These are phyloP conservation scores for Leccinellum luteum DNA, from an alignment of 768 basidiomycete species.

Conservation along the genomic window DNA sequence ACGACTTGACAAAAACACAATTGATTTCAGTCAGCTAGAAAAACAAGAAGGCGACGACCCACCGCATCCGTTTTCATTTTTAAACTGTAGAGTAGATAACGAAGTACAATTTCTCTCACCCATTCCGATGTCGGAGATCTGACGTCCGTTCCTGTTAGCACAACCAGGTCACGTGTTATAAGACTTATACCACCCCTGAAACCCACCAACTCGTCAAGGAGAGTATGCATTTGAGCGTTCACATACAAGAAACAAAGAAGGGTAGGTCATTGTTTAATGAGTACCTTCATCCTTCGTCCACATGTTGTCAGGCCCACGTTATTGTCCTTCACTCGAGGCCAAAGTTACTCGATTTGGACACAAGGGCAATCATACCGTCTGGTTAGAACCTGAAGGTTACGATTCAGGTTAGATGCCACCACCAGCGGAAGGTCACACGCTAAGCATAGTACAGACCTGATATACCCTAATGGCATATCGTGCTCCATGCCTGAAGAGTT, in stretches of 20 bases:
- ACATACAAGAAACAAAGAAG: slow-evolving; percentile 87
- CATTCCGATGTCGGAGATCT: background rate
- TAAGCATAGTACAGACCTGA: slow-evolving; percentile 51
- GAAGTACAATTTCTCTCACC: slow-evolving; percentile 43
- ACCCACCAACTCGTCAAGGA: slow-evolving; percentile 77
- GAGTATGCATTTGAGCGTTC: slow-evolving; percentile 74
- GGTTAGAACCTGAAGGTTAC: slow-evolving; percentile 92
- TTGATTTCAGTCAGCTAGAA: slow-evolving; percentile 62
- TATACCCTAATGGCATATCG: slow-evolving; percentile 90
- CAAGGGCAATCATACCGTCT: slow-evolving; percentile 69
- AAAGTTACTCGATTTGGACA: slow-evolving; percentile 79
- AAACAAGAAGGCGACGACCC: slow-evolving; percentile 64
- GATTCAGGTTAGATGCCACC: slow-evolving; percentile 62
- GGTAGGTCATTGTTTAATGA: slow-evolving; percentile 39
- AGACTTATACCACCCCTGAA: slow-evolving; percentile 65
- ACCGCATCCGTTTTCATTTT: slow-evolving; percentile 74
- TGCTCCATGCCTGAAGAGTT: slow-evolving; percentile 85
- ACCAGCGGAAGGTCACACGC: background rate
- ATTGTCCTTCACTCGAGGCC: slow-evolving; percentile 88
- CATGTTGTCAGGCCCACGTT: slow-evolving; percentile 65
- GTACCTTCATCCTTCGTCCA: background rate
- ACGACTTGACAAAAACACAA: slow-evolving; percentile 64
- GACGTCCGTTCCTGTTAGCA: slow-evolving; percentile 40
- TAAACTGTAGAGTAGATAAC: slow-evolving; percentile 68
- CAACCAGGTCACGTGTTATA: slow-evolving; percentile 71